Evolutionary conservation across 306 rosid genomes (phyloP).

Genomic region (Aeschynomene evenia): DNA sequence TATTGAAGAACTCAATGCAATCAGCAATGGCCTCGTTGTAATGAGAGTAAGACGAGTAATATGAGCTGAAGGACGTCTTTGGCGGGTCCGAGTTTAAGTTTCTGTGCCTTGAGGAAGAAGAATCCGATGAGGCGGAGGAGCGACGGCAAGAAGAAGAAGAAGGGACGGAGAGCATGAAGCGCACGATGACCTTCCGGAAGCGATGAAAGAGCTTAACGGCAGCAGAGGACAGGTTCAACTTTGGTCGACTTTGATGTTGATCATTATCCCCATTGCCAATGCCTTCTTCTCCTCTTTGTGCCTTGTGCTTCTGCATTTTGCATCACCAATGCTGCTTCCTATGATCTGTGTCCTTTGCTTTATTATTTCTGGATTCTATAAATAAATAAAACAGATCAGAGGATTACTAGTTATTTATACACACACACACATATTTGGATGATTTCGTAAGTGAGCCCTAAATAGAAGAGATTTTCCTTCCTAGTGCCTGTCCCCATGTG

Average conservation of each 20-base stretch:
- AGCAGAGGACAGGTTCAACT: conserved; percentile 50
- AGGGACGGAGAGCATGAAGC: conserved; percentile 42
- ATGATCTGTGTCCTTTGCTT: conserved; percentile 49
- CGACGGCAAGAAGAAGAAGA: conserved; percentile 15
- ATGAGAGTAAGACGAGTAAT: conserved; percentile 72
- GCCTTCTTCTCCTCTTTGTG: conserved; percentile 16
- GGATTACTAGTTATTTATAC: too few species aligned
- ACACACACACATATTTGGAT: too few species aligned
- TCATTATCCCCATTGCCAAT: too few species aligned
- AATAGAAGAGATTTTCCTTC: conserved; percentile 30
- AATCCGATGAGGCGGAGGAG: conserved; percentile 19
- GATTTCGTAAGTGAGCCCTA: background rate
- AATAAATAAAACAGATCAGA: conserved; percentile 22
- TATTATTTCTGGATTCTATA: conserved; percentile 19
- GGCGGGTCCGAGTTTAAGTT: conserved; percentile 63
- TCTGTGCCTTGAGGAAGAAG: conserved; percentile 29
- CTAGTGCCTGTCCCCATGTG: conserved; percentile 56
- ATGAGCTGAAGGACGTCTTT: conserved; percentile 72
- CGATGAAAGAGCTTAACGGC: conserved; percentile 66
- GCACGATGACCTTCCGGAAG: conserved; percentile 60
- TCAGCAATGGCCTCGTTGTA: conserved; percentile 76
- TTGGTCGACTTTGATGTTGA: background rate
- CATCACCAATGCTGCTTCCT: conserved; percentile 38
- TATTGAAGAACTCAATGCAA: conserved; percentile 83
- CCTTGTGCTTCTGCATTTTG: conserved; percentile 22